phyloP scores from a whole-genome alignment of 805 yeast species.

The Candida manassasensis region DNA sequence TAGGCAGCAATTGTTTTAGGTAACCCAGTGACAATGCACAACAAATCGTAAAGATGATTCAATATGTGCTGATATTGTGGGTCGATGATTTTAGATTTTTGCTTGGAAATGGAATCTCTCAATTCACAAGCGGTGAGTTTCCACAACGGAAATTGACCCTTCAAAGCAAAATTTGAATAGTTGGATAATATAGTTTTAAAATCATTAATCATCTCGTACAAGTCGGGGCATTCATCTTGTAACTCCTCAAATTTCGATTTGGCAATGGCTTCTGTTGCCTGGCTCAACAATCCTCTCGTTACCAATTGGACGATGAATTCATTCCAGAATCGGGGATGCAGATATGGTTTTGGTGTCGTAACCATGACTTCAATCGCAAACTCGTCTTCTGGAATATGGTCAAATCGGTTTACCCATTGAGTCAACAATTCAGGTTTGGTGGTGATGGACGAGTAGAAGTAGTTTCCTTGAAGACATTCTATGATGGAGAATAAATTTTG shows the following conservation, averaged over 20 bases:
- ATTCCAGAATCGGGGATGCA: slow-evolving; percentile 59
- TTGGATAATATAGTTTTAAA: slow-evolving; percentile 34
- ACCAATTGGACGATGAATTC: slow-evolving; percentile 50
- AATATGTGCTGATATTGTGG: slow-evolving; percentile 24
- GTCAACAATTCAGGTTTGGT: slow-evolving; percentile 41
- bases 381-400: slow-evolving; percentile 58
- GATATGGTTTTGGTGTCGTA: slow-evolving; percentile 40
- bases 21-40: slow-evolving; percentile 44
- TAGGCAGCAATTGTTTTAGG: slow-evolving; percentile 46
- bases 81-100: slow-evolving; percentile 18
- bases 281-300: slow-evolving; percentile 56
- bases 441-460: slow-evolving; percentile 36
- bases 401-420: slow-evolving; percentile 67
- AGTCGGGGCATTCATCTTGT: slow-evolving; percentile 21
- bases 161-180: slow-evolving; percentile 37
- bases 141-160: slow-evolving; percentile 45
- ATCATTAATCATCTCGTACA: slow-evolving; percentile 38
- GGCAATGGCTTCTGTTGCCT: slow-evolving; percentile 47
- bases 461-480: slow-evolving; percentile 53
- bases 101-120: slow-evolving; percentile 36
- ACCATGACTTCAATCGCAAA: slow-evolving; percentile 45
- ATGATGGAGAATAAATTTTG: slow-evolving; percentile 48
- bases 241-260: slow-evolving; percentile 41
- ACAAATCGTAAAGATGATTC: slow-evolving; percentile 37
- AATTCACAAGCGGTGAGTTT: slow-evolving; percentile 46